Evolutionary conservation across 176 grass and related monocot species (phyloP).

Genomic region (Miscanthus lutarioriparius): DNA sequence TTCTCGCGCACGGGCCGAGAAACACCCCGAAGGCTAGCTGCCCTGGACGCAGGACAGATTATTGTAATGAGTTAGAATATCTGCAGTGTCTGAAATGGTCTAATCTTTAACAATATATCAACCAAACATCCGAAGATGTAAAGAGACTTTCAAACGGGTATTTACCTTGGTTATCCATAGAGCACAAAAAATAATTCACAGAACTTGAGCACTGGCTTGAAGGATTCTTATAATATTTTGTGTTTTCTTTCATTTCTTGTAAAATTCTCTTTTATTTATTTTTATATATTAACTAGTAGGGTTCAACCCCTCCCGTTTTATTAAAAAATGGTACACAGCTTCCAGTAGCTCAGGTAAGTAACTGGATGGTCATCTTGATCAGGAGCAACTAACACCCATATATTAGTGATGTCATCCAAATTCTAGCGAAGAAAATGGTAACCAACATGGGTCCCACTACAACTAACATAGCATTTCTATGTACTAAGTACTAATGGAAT

Average conservation of each 20-base stretch:
- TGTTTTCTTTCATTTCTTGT: not conserved
- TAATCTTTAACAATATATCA: not conserved
- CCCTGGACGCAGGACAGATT: not conserved
- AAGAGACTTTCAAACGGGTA: not conserved
- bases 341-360: not conserved
- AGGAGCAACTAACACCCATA: not conserved
- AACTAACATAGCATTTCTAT: not conserved
- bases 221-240: not conserved
- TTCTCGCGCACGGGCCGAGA: not conserved
- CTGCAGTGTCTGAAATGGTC: not conserved
- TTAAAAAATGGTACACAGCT: not conserved
- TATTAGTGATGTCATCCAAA: not conserved
- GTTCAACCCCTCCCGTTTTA: not conserved
- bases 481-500: not conserved
- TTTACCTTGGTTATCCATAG: not conserved
- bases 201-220: not conserved
- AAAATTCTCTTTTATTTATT: not conserved
- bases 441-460: not conserved
- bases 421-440: conserved; percentile 9
- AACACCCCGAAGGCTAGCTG: not conserved
- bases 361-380: not conserved
- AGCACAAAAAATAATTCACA: not conserved
- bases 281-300: not conserved
- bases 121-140: not conserved
- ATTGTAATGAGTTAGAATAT: not conserved